Evolutionary conservation across 1,139 yeast genomes (phyloP), one percentile per base, ranked within the genome.

Genomic region (Wickerhamomyces sp.): DNA sequence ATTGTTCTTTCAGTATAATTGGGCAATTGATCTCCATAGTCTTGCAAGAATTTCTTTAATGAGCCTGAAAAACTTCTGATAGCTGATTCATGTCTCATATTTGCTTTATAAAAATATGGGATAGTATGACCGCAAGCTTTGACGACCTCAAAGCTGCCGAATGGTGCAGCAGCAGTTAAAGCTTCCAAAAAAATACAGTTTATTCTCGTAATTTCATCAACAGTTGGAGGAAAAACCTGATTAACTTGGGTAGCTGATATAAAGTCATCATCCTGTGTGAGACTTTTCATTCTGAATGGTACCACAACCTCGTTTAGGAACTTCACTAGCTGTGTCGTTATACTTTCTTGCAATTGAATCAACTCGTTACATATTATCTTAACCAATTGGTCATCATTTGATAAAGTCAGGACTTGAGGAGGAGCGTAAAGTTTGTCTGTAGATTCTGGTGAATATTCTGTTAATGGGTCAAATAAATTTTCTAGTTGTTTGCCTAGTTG

Each of bases 41-140:
- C 49, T 19, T 51, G 48, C 14, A 67, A 42, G 42, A 67, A 68
- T 3, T 52, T 47, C 36, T 56, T 56, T 36, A 70, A 56, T 58
- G 48, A 68, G 48, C 45, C 61, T 48, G 57, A 67, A 42, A 75
- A 78, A 46, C 77, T 76, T 49, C 78, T 81, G 3, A 84, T 76
- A 17, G 95, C 96, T 8, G 97, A 96, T 60, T 89, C 96, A 59
- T 90, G 97, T 44, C 97, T 72, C 68, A 89, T 85, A 51, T 86
- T 86, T 0, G 97, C 96, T 56, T 88, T 86, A 64, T 87, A 90
- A 58, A 89, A 89, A 59, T 87, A 88, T 1, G 97, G 96, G 20
- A 90, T 69, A 0, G 92, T 80, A 45, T 76, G 71, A 3, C 88
- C 92, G 55, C 92, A 74, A 0, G 92, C 96, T 47, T 76, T 80